Base-by-base conservation (phyloP, 164 flowering plant species). In the Annona cherimola region DNA sequence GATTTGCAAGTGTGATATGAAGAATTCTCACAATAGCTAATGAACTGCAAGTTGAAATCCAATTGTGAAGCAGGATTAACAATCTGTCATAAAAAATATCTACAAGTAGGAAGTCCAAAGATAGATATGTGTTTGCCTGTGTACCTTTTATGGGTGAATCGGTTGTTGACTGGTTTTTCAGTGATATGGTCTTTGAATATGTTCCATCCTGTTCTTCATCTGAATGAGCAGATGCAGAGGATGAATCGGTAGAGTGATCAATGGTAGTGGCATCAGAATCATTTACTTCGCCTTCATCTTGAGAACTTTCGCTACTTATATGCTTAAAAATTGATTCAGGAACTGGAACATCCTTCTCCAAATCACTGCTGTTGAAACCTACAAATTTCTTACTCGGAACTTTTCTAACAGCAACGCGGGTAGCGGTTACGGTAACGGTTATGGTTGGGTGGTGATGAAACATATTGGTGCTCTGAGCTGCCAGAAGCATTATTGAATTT, bases 261-360 rank as follows among this genome's bases (percentile, higher is more conserved):
- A 68, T 77, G 65, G 86, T 82, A 77, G 86, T 81, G 50, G 80
- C 76, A 77, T 79, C 85, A 40, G 90, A 87, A 81, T 70, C 68
- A 26, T 61, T 75, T 62, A 40, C 39, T 57, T 45, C 78, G 63
- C 78, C 79, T 45, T 79, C 84, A 69, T 83, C 83, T 39, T 76
- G 80, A 76, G 88, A 88, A 77, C 78, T 82, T 45, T 76, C 83
- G 69, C 79, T 63, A 71, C 82, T 80, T 54, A 70, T 83, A 71
- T 87, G 84, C 71, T 77, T 73, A 61, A 86, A 87, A 39, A 86
- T 76, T 41, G 82, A 41, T 6, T 81, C 80, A 55, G 55, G 74
- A 61, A 78, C 72, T 60, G 83, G 71, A 74, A 85, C 71, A 61
- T 83, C 80, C 75, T 82, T 89, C 71, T 76, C 62, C 1, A 5